These are phyloP conservation scores for Penicillium sp. DNA, from an alignment of 2,329 filamentous ascomycete genomes.

Conservation along the genomic window DNA sequence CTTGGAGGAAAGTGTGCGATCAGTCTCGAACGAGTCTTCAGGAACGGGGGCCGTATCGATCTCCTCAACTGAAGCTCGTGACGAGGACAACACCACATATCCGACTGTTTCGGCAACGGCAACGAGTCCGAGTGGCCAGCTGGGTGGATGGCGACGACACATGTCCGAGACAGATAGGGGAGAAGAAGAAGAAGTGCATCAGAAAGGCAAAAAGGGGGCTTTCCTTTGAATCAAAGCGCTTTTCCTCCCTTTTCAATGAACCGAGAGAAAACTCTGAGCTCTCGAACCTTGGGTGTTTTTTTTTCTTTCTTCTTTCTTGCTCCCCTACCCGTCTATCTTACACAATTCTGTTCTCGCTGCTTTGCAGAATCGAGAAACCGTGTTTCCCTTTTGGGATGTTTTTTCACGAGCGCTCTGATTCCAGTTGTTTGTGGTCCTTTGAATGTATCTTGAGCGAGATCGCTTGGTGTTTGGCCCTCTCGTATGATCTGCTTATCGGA, in stretches of 20 bases:
- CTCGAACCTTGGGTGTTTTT: no score
- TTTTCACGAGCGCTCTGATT: no score
- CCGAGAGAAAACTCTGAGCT: background rate
- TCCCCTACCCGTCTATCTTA: background rate
- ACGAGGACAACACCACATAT: constrained; percentile 1
- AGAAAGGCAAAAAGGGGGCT: constrained; percentile 1
- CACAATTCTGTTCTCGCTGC: no score
- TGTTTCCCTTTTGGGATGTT: no score
- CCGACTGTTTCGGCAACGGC: background rate
- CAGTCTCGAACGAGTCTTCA: constrained; percentile 15
- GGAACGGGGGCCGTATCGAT: constrained; percentile 23
- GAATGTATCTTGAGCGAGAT: no score
- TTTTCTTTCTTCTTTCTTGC: no score
- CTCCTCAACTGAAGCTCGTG: constrained; percentile 9
- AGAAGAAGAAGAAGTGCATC: constrained; percentile 1
- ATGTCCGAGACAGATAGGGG: constrained; percentile 14
- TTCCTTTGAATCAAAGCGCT: background rate
- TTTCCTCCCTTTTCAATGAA: background rate
- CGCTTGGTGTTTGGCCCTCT: no score
- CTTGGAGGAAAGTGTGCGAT: constrained; percentile 7
- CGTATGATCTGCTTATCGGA: no score
- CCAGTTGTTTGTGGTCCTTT: no score
- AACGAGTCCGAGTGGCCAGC: constrained; percentile 8
- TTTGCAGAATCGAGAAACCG: no score
- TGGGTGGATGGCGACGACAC: constrained; percentile 29